Percentiles rank a stretch among this genome's conserved stretches.
These are phyloP conservation scores for Sarocladium oryzae DNA, from an alignment of 2,329 filamentous ascomycete genomes.

Conservation along the genomic window DNA sequence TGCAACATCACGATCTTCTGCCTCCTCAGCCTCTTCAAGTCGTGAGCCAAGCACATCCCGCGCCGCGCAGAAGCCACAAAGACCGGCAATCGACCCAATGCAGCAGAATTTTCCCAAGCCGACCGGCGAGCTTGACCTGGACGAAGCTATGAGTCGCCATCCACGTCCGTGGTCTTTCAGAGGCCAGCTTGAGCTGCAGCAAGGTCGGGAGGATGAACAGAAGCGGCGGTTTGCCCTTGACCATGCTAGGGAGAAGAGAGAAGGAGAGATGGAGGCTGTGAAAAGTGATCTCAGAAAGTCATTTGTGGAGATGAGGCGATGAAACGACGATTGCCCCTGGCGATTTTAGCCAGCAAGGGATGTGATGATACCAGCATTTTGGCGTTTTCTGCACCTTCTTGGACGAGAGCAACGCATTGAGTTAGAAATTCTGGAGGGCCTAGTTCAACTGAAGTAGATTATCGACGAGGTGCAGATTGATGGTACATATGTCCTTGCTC, in stretches of 20 bases:
- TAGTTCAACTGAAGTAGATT: too few relatives aligned
- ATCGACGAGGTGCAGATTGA: background rate
- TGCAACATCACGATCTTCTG: background rate
- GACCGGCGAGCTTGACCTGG: constrained; percentile 30
- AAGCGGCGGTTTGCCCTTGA: constrained; percentile 14
- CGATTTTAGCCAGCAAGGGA: background rate
- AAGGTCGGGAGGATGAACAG: background rate
- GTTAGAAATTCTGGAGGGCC: too few relatives aligned
- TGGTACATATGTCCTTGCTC: background rate
- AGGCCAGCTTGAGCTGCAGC: constrained; percentile 24
- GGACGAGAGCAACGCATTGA: too few relatives aligned
- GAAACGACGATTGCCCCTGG: background rate
- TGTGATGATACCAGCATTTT: background rate
- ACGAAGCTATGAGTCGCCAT: constrained; percentile 35
- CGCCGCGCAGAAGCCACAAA: background rate
- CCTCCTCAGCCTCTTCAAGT: background rate
- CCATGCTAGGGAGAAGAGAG: constrained; percentile 27
- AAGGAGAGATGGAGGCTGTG: constrained; percentile 35
- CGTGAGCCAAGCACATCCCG: constrained; percentile 2
- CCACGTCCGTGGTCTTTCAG: constrained; percentile 36
- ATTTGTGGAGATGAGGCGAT: background rate
- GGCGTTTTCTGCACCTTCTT: background rate
- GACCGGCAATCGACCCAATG: constrained; percentile 14
- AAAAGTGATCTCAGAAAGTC: constrained; percentile 38
- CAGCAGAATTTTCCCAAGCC: constrained; percentile 36